Percentiles rank a stretch among this genome's conserved stretches.
Conservation (phyloP, 2,329 filamentous ascomycete species). For the Beauveria varroae region DNA sequence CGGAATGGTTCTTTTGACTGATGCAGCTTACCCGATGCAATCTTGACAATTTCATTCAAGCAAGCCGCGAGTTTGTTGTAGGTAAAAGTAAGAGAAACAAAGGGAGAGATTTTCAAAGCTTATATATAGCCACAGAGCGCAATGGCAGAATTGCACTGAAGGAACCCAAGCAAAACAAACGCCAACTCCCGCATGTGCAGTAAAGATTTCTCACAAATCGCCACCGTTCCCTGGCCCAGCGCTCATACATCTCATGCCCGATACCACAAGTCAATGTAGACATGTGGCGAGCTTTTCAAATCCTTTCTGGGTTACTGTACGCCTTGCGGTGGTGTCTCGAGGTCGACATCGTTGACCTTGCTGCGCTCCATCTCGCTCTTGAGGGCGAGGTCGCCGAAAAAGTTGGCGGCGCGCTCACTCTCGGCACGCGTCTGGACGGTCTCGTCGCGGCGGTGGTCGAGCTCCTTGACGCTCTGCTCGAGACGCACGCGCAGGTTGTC, state of each 20-base stretch:
- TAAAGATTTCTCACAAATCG: background rate
- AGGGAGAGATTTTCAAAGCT: background rate
- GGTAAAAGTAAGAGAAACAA: background rate
- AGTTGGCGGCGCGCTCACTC: slow-evolving; percentile 80
- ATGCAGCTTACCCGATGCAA: background rate
- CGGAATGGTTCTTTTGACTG: slow-evolving; percentile 3
- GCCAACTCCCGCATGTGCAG: slow-evolving; percentile 4
- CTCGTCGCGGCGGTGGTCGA: slow-evolving; percentile 71
- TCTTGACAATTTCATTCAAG: background rate
- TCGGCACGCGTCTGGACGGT: slow-evolving; percentile 74
- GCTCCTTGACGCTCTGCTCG: slow-evolving; percentile 76
- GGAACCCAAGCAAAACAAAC: background rate
- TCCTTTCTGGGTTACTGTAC: background rate
- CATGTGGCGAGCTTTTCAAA: background rate
- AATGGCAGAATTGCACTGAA: background rate
- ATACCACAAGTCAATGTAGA: background rate
- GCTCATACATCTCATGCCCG: background rate
- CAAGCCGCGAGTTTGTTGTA: background rate
- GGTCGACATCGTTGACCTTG: slow-evolving; percentile 44
- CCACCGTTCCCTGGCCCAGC: background rate
- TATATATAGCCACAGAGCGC: background rate
- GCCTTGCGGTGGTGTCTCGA: slow-evolving; percentile 43
- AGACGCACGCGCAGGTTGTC: slow-evolving; percentile 79
- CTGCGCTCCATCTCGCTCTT: slow-evolving; percentile 47
- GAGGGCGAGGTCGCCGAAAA: slow-evolving; percentile 79